Evolutionary conservation across 2,329 filamentous ascomycete species (phyloP), one percentile per base, ranked within the genome.

Genomic region (Xylogone sp.): DNA sequence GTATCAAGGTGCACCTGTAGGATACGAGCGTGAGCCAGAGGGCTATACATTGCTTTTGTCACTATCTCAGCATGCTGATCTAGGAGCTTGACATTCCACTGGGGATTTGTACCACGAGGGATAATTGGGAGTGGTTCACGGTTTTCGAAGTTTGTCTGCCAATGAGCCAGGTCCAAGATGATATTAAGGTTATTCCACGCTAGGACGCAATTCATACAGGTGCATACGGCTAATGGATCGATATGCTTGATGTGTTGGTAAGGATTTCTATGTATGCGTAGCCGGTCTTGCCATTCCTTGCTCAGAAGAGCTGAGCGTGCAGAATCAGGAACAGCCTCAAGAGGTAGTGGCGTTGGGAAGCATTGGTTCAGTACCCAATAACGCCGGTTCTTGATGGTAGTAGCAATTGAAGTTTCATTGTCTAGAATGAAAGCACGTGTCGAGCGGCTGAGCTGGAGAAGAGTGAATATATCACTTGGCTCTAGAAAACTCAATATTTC

Each of bases 181-280:
- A 82, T 58, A 52, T 73, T 73, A 5, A 84, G 71, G 13, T 77
- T 74, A 56, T 79, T 79, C 81, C 81, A 84, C 2, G 75, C 71
- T 34, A 81, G 60, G 43, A 79, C 65, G 59, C 81, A 84, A 0
- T 76, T 78, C 21, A 80, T 63, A 58, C 81, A 84, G 1, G 77
- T 80, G 65, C 81, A 84, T 3, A 80, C 64, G n/a, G 71, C 60
- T 10, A 62, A 48, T 0, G 71, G 68, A 54, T 83, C 71, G 0
- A 75, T 73, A 1, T 68, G 56, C 39, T 67, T 67, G 19, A 83
- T 69, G 59, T 83, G 78, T 53, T 77, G 75, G 57, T 78, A 82
- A 0, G 73, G 71, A 43, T 72, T 74, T 52, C 71, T 74, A 61
- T 79, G 74, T 22, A 80, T 72, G 24, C 62, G 62, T 7, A 75